These are phyloP conservation scores for Acer negundo DNA, from an alignment of 345 rosid species.

Conservation along the genomic window DNA sequence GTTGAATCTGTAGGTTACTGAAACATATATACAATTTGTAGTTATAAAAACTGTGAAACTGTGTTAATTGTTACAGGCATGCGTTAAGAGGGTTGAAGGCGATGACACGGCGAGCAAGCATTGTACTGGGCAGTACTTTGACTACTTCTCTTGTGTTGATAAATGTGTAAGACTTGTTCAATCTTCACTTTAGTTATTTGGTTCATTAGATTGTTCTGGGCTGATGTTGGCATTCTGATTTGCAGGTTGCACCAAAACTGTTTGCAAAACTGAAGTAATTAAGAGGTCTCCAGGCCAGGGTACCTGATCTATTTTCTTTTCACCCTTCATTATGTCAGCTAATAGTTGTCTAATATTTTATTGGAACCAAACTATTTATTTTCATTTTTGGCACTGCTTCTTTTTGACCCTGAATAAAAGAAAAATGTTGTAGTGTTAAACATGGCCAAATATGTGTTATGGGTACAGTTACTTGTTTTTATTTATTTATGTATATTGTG, in stretches of 20 bases:
- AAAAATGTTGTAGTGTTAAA: neutral
- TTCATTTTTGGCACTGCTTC: neutral
- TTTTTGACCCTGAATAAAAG: slow-evolving; percentile 3
- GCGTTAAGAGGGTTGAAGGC: slow-evolving; percentile 37
- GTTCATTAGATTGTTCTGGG: neutral
- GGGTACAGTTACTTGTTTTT: neutral
- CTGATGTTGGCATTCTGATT: slow-evolving; percentile 14
- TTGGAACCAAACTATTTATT: neutral
- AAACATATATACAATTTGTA: neutral
- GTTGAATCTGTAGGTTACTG: neutral
- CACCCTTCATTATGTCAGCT: slow-evolving; percentile 7
- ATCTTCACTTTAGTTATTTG: neutral
- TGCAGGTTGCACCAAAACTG: slow-evolving; percentile 48
- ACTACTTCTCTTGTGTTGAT: slow-evolving; percentile 36
- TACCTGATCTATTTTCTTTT: neutral
- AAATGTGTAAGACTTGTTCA: slow-evolving; percentile 27
- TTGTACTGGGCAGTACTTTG: slow-evolving; percentile 45
- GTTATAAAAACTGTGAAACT: neutral
- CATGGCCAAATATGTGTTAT: neutral
- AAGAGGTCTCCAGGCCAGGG: neutral
- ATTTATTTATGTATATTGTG: neutral
- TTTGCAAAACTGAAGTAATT: slow-evolving; percentile 36
- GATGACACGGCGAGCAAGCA: slow-evolving; percentile 31
- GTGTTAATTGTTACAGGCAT: slow-evolving; percentile 27
- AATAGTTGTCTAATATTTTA: slow-evolving; percentile 5